Conservation (phyloP, 345 rosid genomes). For the Linum tenue region DNA sequence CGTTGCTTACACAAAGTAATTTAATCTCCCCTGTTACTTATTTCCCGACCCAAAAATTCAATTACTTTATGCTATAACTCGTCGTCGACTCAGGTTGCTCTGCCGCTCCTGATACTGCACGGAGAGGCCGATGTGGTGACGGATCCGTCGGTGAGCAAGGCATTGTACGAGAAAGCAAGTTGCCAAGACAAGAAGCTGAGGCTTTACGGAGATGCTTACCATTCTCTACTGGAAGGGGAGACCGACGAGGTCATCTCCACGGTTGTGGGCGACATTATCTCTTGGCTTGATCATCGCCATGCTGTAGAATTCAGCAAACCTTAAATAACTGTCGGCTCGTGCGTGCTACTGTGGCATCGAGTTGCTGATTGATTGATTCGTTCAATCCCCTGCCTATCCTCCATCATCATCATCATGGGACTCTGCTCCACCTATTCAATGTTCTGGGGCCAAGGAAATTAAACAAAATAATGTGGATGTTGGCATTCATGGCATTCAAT, state of each 20-base stretch:
- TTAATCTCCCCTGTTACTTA: neutral
- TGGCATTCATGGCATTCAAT: too few relatives aligned
- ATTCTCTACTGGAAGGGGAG: constrained; percentile 83
- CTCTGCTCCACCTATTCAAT: too few relatives aligned
- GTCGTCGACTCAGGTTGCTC: constrained; percentile 40
- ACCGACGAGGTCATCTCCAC: constrained; percentile 63
- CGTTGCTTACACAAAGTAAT: constrained; percentile 43
- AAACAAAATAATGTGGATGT: too few relatives aligned
- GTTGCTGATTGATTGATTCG: too few relatives aligned
- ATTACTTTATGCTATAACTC: neutral
- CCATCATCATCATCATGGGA: too few relatives aligned
- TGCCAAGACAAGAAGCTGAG: constrained; percentile 63
- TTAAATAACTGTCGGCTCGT: too few relatives aligned
- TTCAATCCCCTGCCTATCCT: too few relatives aligned
- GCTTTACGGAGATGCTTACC: constrained; percentile 56
- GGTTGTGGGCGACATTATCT: constrained; percentile 58
- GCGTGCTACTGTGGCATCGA: too few relatives aligned
- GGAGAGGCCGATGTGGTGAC: constrained; percentile 82
- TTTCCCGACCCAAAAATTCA: neutral
- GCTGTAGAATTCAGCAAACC: too few relatives aligned
- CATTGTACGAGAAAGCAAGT: constrained; percentile 65
- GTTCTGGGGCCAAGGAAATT: too few relatives aligned
- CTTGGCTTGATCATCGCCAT: constrained; percentile 64
- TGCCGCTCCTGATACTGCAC: constrained; percentile 73
- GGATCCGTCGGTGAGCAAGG: constrained; percentile 86